phyloP scores from a whole-genome alignment of 768 basidiomycete genomes.

The Hirschioporus abietinus region DNA sequence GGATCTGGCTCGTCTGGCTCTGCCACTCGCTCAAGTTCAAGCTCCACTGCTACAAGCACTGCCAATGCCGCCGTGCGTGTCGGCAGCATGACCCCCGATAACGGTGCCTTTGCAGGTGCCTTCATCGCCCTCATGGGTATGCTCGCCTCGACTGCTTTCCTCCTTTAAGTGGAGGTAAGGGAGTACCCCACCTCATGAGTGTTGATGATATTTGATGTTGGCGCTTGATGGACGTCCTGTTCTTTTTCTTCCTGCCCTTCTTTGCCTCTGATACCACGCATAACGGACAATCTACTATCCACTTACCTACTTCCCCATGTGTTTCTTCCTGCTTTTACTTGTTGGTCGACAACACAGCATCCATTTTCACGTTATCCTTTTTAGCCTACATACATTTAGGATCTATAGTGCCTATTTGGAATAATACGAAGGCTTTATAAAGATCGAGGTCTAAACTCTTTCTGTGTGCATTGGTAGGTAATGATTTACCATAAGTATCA shows the following conservation, averaged over 20 bases:
- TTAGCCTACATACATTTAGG: neutral
- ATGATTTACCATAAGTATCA: too few relatives aligned
- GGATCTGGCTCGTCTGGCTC: conserved; percentile 9
- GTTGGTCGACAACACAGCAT: neutral
- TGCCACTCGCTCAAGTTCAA: neutral
- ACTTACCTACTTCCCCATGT: neutral
- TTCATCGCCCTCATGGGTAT: conserved; percentile 2
- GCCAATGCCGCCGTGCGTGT: neutral
- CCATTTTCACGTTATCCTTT: neutral
- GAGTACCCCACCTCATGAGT: neutral
- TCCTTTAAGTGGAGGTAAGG: neutral
- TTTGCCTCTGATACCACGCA: neutral
- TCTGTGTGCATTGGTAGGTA: neutral
- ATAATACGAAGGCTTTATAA: neutral
- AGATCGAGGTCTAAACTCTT: neutral
- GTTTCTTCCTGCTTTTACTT: neutral
- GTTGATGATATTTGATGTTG: neutral
- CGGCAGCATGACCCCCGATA: neutral
- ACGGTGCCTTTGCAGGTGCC: conserved; percentile 1
- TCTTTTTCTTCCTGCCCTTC: neutral
- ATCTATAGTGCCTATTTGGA: neutral
- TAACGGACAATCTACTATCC: neutral
- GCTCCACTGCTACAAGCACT: neutral
- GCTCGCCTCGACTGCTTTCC: neutral
- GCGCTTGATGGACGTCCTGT: neutral